These are phyloP conservation scores for Penicillium antarcticum DNA, from an alignment of 495 filamentous ascomycete species.

Conservation along the genomic window DNA sequence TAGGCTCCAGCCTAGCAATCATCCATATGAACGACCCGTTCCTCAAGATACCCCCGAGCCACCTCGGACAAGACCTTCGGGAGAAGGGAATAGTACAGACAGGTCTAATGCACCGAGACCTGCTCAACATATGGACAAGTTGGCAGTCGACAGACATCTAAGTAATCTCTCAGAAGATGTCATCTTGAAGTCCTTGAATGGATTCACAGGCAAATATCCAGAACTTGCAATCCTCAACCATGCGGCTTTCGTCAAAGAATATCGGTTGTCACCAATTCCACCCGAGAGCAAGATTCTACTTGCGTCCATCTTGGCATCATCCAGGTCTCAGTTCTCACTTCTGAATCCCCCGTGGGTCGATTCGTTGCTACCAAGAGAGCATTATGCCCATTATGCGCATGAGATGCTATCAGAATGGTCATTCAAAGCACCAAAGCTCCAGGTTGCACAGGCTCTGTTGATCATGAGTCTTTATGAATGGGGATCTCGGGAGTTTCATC, in stretches of 20 bases:
- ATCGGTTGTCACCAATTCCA: conserved; percentile 1
- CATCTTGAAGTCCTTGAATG: conserved; percentile 16
- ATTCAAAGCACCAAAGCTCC: conserved; percentile 11
- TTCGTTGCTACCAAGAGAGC: conserved; percentile 6
- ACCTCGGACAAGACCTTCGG: no score
- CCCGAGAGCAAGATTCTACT: conserved; percentile 11
- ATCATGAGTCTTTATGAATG: conserved; percentile 21
- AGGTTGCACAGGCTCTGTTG: conserved; percentile 17
- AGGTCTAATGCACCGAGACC: no score
- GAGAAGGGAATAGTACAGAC: no score
- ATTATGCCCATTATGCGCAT: conserved; percentile 12
- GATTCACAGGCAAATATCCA: conserved; percentile 18
- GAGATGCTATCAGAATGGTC: conserved; percentile 12
- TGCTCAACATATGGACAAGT: background rate
- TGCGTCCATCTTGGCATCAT: conserved; percentile 8
- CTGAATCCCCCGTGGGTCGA: conserved; percentile 1
- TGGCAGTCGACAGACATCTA: conserved; percentile 5
- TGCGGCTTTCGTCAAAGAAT: conserved; percentile 8
- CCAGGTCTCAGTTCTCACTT: conserved; percentile 1
- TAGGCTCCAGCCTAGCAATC: background rate
- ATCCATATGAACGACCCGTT: background rate
- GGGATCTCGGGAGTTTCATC: conserved; percentile 19
- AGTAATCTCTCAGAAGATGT: background rate
- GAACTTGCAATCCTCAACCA: conserved; percentile 17
- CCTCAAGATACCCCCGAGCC: no score